phyloP scores from a whole-genome alignment of 2,329 filamentous ascomycete species.

The Tolypocladium cylindrosporum region DNA sequence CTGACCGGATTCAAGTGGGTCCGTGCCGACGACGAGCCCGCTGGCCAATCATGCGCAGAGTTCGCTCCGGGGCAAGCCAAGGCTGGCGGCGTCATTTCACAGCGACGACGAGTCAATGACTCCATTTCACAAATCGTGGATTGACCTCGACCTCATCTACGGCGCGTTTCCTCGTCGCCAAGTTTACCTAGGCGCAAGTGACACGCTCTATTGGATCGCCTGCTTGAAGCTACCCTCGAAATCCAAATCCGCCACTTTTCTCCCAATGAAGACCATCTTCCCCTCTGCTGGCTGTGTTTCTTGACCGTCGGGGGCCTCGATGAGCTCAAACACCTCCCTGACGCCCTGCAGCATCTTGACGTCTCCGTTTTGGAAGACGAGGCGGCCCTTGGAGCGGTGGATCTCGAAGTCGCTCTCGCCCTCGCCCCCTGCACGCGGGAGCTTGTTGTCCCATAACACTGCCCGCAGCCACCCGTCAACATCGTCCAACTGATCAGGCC shows the following conservation, averaged over 20 bases:
- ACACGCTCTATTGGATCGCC: conserved; percentile 11
- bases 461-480: conserved; percentile 77
- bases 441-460: conserved; percentile 68
- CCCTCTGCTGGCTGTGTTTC: conserved; percentile 24
- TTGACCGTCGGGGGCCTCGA: conserved; percentile 43
- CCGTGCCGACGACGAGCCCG: conserved; percentile 19
- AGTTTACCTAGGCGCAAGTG: too few species aligned
- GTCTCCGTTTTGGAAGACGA: conserved; percentile 54
- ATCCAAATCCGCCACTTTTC: conserved; percentile 38
- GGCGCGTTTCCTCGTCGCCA: not conserved
- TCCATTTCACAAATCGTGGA: not conserved
- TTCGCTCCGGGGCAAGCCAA: not conserved
- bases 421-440: conserved; percentile 37
- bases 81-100: not conserved
- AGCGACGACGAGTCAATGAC: not conserved
- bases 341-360: conserved; percentile 83
- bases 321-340: conserved; percentile 84
- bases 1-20: conserved; percentile 29
- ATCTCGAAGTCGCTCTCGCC: conserved; percentile 54
- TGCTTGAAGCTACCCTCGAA: conserved; percentile 36
- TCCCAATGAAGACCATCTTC: conserved; percentile 57
- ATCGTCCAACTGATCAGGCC: conserved; percentile 42
- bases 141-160: not conserved
- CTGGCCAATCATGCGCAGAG: conserved; percentile 16
- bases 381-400: conserved; percentile 76